Evolutionary conservation across 495 filamentous ascomycete genomes (phyloP), one percentile per base, ranked within the genome.

Genomic region (Elasticomyces elasticus): DNA sequence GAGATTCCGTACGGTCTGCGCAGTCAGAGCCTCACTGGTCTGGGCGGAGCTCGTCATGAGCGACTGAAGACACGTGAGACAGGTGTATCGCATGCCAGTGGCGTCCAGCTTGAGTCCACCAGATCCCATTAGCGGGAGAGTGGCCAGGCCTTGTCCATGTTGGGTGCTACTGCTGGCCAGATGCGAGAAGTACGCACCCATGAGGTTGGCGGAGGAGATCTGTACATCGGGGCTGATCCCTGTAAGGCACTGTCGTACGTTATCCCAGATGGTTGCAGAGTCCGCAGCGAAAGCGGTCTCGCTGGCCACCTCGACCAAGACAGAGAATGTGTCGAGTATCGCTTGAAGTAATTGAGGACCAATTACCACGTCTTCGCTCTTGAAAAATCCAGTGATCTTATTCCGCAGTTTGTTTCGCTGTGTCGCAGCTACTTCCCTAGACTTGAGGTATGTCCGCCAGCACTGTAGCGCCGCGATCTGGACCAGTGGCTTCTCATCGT

Each of bases 361-460:
- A 23, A 48, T 35, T 22, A 44, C 42, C 7, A 28, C 20, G 31
- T 59, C 50, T 13, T 54, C 31, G 22, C 26, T 40, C 1, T 5
- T 20, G 25, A 61, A 47, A 22, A 58, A 24, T 11, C 41, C 13
- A 26, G 60, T 48, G 1, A 68, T 44, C 11, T 61, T 43, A 23
- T 62, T 53, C 12, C 62, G 59, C 17, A 65, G 62, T 31, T 56
- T 77, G 0, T 71, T 67, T 19, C 79, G 60, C 60, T 88, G 79
- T 60, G 83, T 85, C 40, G 78, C 80, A 51, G 77, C 78, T 4
- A 72, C 72, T 41, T 76, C 79, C 24, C 79, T 74, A 1, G 74
- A 76, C 46, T 95, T 87, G 57, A 94, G 85, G 68, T 86, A 95
- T 6, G 94, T 78, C 2, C 80, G 78, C 71, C 89, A 94, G 15